Evolutionary conservation across 192 early-diverging fungal genomes (phyloP).

Genomic region (Podila horticola): DNA sequence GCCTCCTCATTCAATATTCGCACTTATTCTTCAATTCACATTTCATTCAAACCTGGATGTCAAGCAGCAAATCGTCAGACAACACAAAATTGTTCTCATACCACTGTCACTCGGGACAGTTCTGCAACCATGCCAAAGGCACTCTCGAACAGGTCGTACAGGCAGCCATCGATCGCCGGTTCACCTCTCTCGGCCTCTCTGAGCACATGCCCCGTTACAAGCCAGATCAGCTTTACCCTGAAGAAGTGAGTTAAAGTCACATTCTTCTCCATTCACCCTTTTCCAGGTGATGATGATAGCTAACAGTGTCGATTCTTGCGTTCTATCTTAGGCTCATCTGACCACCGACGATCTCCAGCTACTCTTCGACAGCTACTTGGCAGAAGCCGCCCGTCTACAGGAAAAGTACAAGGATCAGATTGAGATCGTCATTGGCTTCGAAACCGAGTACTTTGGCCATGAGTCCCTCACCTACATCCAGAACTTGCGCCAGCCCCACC

Average conservation of each 20-base stretch:
- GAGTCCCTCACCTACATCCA: conserved; percentile 61
- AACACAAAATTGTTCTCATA: conserved; percentile 66
- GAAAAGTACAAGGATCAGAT: conserved; percentile 73
- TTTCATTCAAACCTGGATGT: background rate
- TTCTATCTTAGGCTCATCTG: conserved; percentile 62
- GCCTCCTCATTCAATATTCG: no score
- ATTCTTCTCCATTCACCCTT: background rate
- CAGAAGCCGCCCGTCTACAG: conserved; percentile 79
- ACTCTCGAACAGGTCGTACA: conserved; percentile 83
- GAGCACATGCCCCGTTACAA: conserved; percentile 93
- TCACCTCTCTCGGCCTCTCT: conserved; percentile 83
- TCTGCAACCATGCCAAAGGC: conserved; percentile 93
- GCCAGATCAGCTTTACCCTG: conserved; percentile 88
- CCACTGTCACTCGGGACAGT: conserved; percentile 96
- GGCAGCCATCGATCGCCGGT: conserved; percentile 76
- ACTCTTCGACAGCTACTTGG: conserved; percentile 75
- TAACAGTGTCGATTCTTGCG: no score
- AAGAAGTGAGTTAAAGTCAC: conserved; percentile 67
- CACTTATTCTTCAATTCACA: background rate
- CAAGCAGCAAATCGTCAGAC: background rate
- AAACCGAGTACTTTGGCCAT: conserved; percentile 75
- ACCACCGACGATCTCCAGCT: conserved; percentile 68
- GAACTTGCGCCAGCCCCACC: conserved; percentile 55
- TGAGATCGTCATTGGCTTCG: conserved; percentile 82
- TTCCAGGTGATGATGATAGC: no score